Base-by-base conservation (phyloP, 176 grass and related monocot genomes). In the Lolium rigidum region DNA sequence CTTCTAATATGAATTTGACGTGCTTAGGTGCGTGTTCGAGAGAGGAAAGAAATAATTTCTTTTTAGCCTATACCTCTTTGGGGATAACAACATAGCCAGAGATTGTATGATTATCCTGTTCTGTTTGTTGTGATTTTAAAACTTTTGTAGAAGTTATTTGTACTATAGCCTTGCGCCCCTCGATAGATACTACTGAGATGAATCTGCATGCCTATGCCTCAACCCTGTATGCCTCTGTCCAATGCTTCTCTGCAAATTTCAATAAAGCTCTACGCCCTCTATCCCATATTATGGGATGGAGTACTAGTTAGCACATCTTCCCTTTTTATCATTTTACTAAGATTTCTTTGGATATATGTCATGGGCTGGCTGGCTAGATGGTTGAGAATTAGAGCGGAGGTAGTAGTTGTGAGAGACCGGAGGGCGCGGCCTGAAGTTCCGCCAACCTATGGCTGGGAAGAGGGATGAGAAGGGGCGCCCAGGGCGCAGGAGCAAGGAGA, bases 271-370 rank as follows among this genome's bases (percentile, higher is more conserved):
- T 35, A 35, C 31, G 31, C 31, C 31, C 2, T 35, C 31, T 2
- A 35, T 35, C 31, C 31, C 31, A 35, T 35, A 35, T 35, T 35
- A 35, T 35, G 31, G 31, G 31, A 3, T 3, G 31, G 31, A 35
- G 31, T 35, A 35, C 31, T 25, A 74, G 20, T 9, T 73, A 56
- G 22, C 48, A 68, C 24, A 24, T 39, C 28, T 61, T 83, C 50
- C 18, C 15, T 37, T 78, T 85, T 47, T 51, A 44, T 80, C 11
- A 43, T 85, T 79, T 26, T 25, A 7, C 50, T 71, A 39, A 65
- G 60, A 48, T 54, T 7, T 87, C 0, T 82, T n/a, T 76, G 48
- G 59, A 28, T 21, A 44, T 28, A 28, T 28, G 26, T 28, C 26
- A 28, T 28, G 26, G 26, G 26, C 26, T 28, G 26, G 26, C 26